phyloP scores from a whole-genome alignment of 2,329 filamentous ascomycete genomes.

The Metarhizium anisopliae region DNA sequence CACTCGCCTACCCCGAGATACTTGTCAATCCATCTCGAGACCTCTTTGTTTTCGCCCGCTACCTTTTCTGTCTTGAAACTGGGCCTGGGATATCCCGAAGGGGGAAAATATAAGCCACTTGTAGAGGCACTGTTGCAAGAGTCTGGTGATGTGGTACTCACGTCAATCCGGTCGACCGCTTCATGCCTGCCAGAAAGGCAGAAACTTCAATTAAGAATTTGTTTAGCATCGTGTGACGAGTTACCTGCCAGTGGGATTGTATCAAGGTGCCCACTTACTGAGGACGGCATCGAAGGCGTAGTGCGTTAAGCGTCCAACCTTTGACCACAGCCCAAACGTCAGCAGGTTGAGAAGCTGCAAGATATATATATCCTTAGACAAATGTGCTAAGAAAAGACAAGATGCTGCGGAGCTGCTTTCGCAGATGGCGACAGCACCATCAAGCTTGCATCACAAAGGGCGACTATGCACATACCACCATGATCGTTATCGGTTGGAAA shows the following conservation, averaged over 20 bases:
- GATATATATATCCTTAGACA: constrained; percentile 24
- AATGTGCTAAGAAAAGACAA: constrained; percentile 4
- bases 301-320: constrained; percentile 89
- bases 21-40: constrained; percentile 83
- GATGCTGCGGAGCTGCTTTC: neutral
- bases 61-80: constrained; percentile 86
- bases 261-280: constrained; percentile 43
- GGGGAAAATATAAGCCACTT: constrained; percentile 19
- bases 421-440: neutral
- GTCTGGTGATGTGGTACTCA: constrained; percentile 46
- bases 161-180: constrained; percentile 95
- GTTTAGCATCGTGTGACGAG: neutral
- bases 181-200: constrained; percentile 91
- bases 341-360: constrained; percentile 56
- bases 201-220: constrained; percentile 54
- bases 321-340: constrained; percentile 59
- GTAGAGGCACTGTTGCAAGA: neutral
- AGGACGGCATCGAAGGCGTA: constrained; percentile 95
- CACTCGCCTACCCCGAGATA: constrained; percentile 94
- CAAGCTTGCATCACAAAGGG: neutral
- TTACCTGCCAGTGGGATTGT: neutral
- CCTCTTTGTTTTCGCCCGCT: constrained; percentile 67
- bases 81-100: constrained; percentile 37
- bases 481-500: constrained; percentile 12
- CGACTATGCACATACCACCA: constrained; percentile 22